phyloP scores from a whole-genome alignment of 352 stramenopile species.

The Globisporangium okanoganense region DNA sequence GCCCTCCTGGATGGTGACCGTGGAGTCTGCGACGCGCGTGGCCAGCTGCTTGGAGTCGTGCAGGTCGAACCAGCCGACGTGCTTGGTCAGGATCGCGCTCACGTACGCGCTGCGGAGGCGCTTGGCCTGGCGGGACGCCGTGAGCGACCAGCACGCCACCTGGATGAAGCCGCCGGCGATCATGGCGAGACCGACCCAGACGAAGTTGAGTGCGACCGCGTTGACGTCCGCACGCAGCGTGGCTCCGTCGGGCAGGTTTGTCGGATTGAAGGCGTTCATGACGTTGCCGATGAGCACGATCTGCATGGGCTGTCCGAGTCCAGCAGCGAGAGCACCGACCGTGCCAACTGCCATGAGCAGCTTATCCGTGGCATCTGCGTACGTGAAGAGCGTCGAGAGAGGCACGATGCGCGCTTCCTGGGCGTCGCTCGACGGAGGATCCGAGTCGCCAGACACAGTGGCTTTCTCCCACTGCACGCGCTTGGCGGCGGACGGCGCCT shows the following conservation, averaged over 20 bases:
- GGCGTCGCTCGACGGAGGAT: not conserved
- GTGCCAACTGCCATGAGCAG: conserved; percentile 55
- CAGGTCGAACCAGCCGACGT: conserved; percentile 48
- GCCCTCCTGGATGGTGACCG: conserved; percentile 53
- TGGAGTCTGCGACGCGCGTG: conserved; percentile 28
- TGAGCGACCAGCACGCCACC: conserved; percentile 52
- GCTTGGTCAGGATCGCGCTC: conserved; percentile 25
- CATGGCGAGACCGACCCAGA: conserved; percentile 24
- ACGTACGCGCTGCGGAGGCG: conserved; percentile 35
- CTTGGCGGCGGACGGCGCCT: not conserved
- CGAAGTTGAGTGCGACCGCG: conserved; percentile 28
- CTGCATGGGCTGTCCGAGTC: conserved; percentile 54
- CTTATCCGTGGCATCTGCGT: conserved; percentile 45
- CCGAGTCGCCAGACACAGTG: not conserved
- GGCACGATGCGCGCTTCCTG: conserved; percentile 1
- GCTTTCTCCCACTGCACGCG: not conserved
- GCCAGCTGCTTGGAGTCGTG: conserved; percentile 28
- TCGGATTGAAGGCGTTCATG: conserved; percentile 67
- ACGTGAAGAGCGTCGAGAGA: conserved; percentile 20
- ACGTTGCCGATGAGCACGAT: conserved; percentile 71
- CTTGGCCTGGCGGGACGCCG: conserved; percentile 52
- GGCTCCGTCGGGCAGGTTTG: conserved; percentile 11
- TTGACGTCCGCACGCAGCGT: conserved; percentile 23
- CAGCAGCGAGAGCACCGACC: conserved; percentile 32
- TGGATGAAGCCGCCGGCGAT: conserved; percentile 34